Evolutionary conservation across 2,329 filamentous ascomycete genomes (phyloP), one percentile per base, ranked within the genome.

Genomic region (Teratosphaeria gauchensis): DNA sequence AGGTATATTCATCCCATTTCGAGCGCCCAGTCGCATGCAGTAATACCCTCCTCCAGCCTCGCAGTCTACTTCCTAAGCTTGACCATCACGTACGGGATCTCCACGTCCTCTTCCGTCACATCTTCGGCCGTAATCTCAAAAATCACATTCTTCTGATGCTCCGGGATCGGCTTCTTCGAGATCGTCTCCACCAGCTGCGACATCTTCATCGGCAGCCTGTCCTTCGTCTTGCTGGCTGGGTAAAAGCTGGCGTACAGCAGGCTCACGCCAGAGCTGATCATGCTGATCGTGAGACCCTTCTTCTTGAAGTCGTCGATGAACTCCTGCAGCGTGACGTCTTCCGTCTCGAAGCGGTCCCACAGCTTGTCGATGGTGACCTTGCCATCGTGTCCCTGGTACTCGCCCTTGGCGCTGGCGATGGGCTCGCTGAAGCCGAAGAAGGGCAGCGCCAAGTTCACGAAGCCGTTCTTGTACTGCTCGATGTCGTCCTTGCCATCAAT

Each of bases 361-460:
- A 99, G 87, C 80, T 95, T 95, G 79, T 99, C 94, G 67, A 99
- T 85, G 28, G 82, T 84, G 19, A 95, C 89, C 65, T 86, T 87
- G 69, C 88, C 89, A 51, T 89, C 77, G 56, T 86, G 87, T 24
- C 90, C 88, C 71, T 85, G 79, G 77, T 97, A 99, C 68, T 84
- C 89, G 64, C 92, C 89, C 82, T 96, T 97, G 32, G 92, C 90
- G 66, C 90, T 96, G 4, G 86, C 86, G 67, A 99, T 95, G 2
- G 94, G 94, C 77, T 99, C 94, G 70, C 90, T 95, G 82, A 99
- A 99, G 46, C 92, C 92, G 67, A 99, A 96, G 82, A 99, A 97
- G 0, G 94, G 94, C 63, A 99, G 78, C 1, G 94, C 94, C 65
- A 99, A 78, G 77, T 99, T 99, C 76, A 97, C 82, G 75, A 99